Evolutionary conservation across 257 asterid species (phyloP).

Genomic region (Fraxinus pennsylvanica): DNA sequence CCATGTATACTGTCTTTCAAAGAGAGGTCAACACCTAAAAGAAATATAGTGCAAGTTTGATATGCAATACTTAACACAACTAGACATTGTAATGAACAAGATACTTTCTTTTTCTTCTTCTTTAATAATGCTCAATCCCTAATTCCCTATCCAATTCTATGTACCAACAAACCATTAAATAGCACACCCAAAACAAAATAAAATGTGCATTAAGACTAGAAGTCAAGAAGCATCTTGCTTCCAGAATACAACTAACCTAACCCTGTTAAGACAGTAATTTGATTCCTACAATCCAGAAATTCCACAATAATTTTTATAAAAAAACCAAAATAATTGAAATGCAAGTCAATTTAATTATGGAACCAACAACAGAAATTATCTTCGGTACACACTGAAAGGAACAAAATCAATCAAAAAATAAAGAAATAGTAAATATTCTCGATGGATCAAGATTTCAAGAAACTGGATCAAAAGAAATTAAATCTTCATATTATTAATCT

Average conservation of each 20-base stretch:
- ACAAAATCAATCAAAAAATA: constrained; percentile 7
- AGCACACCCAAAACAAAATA: background rate
- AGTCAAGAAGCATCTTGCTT: background rate
- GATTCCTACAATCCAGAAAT: background rate
- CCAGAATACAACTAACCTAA: background rate
- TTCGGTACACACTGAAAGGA: constrained; percentile 1
- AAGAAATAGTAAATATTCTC: background rate
- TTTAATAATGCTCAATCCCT: background rate
- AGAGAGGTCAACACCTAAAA: constrained; percentile 18
- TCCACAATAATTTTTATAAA: background rate
- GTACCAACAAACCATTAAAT: background rate
- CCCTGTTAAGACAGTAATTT: background rate
- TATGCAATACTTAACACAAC: too few relatives aligned
- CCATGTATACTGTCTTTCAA: background rate
- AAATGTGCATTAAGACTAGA: background rate
- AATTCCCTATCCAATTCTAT: background rate
- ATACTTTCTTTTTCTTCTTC: background rate
- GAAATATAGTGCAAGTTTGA: background rate
- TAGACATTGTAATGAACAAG: background rate
- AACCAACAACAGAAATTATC: constrained; percentile 28
- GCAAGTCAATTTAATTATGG: constrained; percentile 15
- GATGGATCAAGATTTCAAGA: background rate
- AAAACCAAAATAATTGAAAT: background rate
- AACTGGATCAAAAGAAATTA: background rate
- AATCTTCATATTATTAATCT: background rate